Base-by-base conservation (phyloP, 345 rosid genomes). In the Sapria himalayana region DNA sequence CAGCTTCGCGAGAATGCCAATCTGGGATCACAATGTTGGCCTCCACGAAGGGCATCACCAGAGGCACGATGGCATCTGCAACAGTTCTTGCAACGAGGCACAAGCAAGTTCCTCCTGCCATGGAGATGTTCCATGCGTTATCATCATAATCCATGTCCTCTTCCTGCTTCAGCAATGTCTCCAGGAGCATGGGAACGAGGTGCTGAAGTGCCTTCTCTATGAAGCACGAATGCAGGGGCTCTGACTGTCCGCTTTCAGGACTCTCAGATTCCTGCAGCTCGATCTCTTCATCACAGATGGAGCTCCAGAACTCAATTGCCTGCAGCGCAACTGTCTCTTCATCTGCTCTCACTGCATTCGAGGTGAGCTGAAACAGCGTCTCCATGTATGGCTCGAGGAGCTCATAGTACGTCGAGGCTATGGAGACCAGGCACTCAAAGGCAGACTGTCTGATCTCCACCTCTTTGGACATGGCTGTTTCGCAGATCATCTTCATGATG, bases 21-120 rank as follows among this genome's bases (percentile, higher is more conserved):
- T 89, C 76, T 18, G 68, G 69, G 49, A 64, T 72, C 48, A 44
- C 45, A 39, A 89, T 82, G 61, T 82, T 76, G 18, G 52, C 53
- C 62, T 89, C 91, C 39, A 82, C 85, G 45, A 82, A 89, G 31
- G 94, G 94, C 85, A 79, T 76, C 37, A 82, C 98, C 39, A 86
- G 80, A 40, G 85, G 80, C 46, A 89, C 82, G 37, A 82, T 57
- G 37, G 66, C 71, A 60, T 82, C 78, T 33, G 93, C 98, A 59
- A 89, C 98, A 1, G 98, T 78, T 63, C 93, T 71, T 29, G 94
- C 70, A 60, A 82, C 91, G 52, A 89, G 94, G 33, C 92, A 89
- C 7, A 89, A 71, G 59, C 98, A 89, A 3, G 98, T 89, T 34
- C 94, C 98, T 5, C 98, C 94, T 13, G 98, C 93, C 98, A 89